Evolutionary conservation across 1,284 basidiomycete genomes (phyloP), one percentile per base, ranked within the genome.

Genomic region (Apiotrichum brassicae): DNA sequence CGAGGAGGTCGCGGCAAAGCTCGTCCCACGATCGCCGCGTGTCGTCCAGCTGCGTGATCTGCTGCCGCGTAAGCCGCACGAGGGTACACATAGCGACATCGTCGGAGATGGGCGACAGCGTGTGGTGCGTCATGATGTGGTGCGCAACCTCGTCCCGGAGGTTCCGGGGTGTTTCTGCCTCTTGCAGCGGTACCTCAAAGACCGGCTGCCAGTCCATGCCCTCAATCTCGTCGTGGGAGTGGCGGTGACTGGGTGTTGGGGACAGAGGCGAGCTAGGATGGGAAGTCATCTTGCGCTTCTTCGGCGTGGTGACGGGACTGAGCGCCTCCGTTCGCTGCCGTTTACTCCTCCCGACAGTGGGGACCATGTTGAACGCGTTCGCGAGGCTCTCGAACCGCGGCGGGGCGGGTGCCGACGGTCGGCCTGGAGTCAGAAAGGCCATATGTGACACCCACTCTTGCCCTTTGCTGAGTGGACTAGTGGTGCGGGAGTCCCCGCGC

Each of bases 321-420:
- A 42, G 45, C 22, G 54, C 54, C 24, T 61, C 60, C 0, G 61
- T 58, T 12, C 56, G 57, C 43, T 59, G 59, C 9, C 62, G 56
- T 46, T 66, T 69, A 12, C 45, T 42, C 20, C 63, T 38, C 9
- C 45, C 33, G 2, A 61, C 47, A 1, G 42, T 56, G 1, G 67
- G 60, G 3, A 57, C 51, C 7, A 50, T 54, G 14, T 46, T 49
- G 45, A 70, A 70, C 2, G 65, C 68, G 45, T 69, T 68, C 35
- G 55, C 56, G 23, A 71, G 52, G 11, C 51, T 45, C 1, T 57
- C 58, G 43, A 70, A 70, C 2, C 46, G 53, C 3, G 63, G 63
- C 2, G 56, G 57, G 16, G 58, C 54, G 14, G 51, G 52, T 25
- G 57, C 34, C 5, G 33, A 11, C 33, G n/a, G 8, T 13, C 48